Conservation (phyloP, 2,329 filamentous ascomycete genomes). For the Pseudophaeomoniella oleicola region DNA sequence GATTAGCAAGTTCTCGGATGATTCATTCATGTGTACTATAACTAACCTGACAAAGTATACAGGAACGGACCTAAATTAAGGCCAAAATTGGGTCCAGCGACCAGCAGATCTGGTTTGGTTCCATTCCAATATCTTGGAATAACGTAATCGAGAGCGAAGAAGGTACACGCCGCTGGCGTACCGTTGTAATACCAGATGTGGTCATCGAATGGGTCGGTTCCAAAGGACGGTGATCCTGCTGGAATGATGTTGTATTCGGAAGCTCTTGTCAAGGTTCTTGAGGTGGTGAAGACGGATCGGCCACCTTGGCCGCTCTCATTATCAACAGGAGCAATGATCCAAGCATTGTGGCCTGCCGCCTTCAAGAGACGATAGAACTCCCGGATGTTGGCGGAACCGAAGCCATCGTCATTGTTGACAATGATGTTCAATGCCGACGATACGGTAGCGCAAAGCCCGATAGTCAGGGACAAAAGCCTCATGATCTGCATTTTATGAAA, state of each 20-base stretch:
- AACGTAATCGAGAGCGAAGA: conserved; percentile 42
- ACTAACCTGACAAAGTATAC: conserved; percentile 36
- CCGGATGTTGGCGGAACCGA: conserved; percentile 25
- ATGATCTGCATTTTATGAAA: background rate
- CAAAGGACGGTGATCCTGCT: conserved; percentile 32
- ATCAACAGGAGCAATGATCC: conserved; percentile 26
- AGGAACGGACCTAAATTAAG: conserved; percentile 40
- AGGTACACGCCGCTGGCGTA: conserved; percentile 40
- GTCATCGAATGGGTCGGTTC: conserved; percentile 35
- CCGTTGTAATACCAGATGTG: conserved; percentile 49
- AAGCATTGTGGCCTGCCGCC: conserved; percentile 22
- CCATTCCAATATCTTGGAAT: conserved; percentile 35
- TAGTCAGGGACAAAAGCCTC: background rate
- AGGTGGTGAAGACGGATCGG: conserved; percentile 27
- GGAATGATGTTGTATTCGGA: conserved; percentile 32
- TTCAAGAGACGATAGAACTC: conserved; percentile 25
- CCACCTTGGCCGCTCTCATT: conserved; percentile 33
- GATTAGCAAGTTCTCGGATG: background rate
- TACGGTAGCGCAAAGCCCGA: conserved; percentile 2
- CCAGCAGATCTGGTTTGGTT: conserved; percentile 36
- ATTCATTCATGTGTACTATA: conserved; percentile 3
- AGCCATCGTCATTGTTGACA: conserved; percentile 23
- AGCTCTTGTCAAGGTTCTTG: conserved; percentile 24
- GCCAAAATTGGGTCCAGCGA: conserved; percentile 43
- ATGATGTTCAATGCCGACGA: conserved; percentile 12